phyloP scores from a whole-genome alignment of 176 grass and related monocot species.

The Rhynchospora breviuscula region DNA sequence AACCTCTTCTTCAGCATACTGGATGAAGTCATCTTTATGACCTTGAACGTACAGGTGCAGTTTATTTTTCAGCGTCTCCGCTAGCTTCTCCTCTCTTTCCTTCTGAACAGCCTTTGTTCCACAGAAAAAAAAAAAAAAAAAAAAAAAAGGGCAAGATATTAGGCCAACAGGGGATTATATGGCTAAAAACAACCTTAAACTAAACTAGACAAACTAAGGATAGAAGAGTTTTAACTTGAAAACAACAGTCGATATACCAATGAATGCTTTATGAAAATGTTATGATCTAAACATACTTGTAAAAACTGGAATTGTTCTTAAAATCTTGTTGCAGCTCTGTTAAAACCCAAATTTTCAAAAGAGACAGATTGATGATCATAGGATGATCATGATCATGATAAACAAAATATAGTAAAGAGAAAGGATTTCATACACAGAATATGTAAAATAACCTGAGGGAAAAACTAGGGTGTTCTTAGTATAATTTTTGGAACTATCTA shows the following conservation, averaged over 20 bases:
- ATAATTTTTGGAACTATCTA: not conserved
- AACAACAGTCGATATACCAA: not conserved
- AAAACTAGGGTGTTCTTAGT: not conserved
- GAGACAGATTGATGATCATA: not conserved
- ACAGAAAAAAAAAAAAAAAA: not conserved
- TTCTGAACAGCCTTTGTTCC: conserved; percentile 73
- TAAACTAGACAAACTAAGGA: not conserved
- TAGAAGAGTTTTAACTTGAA: not conserved
- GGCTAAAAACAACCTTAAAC: not conserved
- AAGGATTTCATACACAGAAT: too few species aligned
- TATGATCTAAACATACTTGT: not conserved
- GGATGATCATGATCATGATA: too few species aligned
- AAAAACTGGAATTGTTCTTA: not conserved
- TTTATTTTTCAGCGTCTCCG: conserved; percentile 64
- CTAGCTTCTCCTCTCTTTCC: conserved; percentile 90
- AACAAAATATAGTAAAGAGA: too few species aligned
- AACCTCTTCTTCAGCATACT: conserved; percentile 66
- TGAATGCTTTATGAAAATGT: not conserved
- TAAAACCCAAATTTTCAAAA: not conserved
- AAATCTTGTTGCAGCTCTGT: not conserved
- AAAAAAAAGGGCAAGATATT: not conserved
- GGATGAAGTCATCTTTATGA: conserved; percentile 63
- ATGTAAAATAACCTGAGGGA: too few species aligned
- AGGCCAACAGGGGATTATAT: not conserved
- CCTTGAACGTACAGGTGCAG: conserved; percentile 80